Base-by-base conservation (phyloP, 371 early-diverging fungal species). In the Coelomomyces lativittatus region DNA sequence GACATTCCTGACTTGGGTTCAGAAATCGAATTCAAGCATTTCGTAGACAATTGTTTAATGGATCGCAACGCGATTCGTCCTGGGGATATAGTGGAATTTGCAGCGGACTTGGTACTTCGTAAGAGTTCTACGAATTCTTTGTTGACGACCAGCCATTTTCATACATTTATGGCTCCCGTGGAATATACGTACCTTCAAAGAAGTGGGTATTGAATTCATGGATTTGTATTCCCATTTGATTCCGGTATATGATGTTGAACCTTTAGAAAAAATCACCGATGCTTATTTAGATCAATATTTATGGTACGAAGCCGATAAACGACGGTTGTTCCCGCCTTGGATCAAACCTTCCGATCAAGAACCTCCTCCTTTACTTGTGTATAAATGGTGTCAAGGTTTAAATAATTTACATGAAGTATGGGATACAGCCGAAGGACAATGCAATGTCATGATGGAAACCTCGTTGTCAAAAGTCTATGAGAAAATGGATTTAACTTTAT, bases 101-200 rank as follows among this genome's bases (percentile, higher is more conserved):
- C n/a, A n/a, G n/a, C n/a, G n/a, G n/a, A n/a, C n/a, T n/a, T n/a
- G n/a, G n/a, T n/a, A n/a, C n/a, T n/a, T n/a, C n/a, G n/a, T n/a
- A n/a, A n/a, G n/a, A n/a, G n/a, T n/a, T n/a, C n/a, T n/a, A n/a
- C n/a, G n/a, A n/a, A n/a, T n/a, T n/a, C n/a, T n/a, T n/a, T n/a
- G n/a, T n/a, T n/a, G n/a, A n/a, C n/a, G n/a, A n/a, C n/a, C n/a
- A n/a, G n/a, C n/a, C n/a, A n/a, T n/a, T n/a, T n/a, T n/a, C n/a
- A n/a, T n/a, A n/a, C n/a, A n/a, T n/a, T n/a, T n/a, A n/a, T n/a
- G n/a, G n/a, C n/a, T n/a, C n/a, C n/a, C n/a, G n/a, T n/a, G n/a
- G n/a, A n/a, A n/a, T n/a, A n/a, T n/a, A n/a, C 80, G 97, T 51
- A 91, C 97, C 1, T 98, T 98, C 76, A 96, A 95, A 66, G 96